A percentile compares a stretch with the other conserved stretches of the same genome.
phyloP scores from a whole-genome alignment of 768 basidiomycete genomes.

The Termitomyces sp. region DNA sequence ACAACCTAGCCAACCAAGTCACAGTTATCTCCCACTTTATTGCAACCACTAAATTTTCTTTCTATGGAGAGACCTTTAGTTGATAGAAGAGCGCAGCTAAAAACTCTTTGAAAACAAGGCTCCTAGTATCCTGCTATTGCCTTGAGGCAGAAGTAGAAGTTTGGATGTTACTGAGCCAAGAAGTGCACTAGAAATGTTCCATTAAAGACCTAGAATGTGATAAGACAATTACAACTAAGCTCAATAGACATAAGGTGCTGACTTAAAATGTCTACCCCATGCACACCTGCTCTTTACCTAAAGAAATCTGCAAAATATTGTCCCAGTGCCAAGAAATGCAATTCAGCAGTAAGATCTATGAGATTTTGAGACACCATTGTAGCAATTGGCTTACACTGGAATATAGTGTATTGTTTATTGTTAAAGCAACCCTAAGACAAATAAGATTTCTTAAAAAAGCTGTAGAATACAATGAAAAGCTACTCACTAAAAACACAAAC shows the following conservation, averaged over 20 bases:
- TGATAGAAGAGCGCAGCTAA: too few relatives aligned
- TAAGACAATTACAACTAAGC: too few relatives aligned
- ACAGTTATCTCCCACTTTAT: too few relatives aligned
- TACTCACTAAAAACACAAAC: slow-evolving; percentile 5
- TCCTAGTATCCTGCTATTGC: too few relatives aligned
- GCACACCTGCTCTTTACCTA: not conserved
- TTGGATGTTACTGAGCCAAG: too few relatives aligned
- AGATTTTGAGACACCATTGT: not conserved
- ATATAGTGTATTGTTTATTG: not conserved
- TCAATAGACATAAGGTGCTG: not conserved
- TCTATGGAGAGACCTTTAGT: too few relatives aligned
- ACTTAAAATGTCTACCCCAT: not conserved
- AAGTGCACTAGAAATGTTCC: too few relatives aligned
- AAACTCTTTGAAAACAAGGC: too few relatives aligned
- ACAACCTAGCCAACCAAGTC: too few relatives aligned
- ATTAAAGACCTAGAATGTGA: too few relatives aligned
- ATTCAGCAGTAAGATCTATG: not conserved
- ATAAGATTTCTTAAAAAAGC: not conserved
- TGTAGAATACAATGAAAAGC: not conserved
- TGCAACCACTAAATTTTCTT: too few relatives aligned
- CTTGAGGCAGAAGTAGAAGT: too few relatives aligned
- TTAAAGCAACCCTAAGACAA: not conserved
- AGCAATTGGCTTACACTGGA: not conserved
- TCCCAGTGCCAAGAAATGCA: not conserved
- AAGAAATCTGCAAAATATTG: slow-evolving; percentile 1